Evolutionary conservation across 352 stramenopile genomes (phyloP).

Genomic region (Phytopythium vexans): DNA sequence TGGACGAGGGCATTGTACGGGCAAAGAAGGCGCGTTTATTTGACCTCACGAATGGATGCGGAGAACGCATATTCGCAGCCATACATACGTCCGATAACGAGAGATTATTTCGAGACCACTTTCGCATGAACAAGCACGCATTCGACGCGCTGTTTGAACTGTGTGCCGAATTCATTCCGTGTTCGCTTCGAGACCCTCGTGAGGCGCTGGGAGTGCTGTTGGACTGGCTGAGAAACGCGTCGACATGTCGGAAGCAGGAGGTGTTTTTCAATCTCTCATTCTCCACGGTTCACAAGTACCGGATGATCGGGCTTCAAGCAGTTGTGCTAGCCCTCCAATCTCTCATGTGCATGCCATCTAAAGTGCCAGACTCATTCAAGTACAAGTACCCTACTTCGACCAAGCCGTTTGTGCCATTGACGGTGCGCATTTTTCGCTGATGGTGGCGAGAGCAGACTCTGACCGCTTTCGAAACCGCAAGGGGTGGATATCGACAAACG

Average conservation of each 20-base stretch:
- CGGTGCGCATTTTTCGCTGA: conserved; percentile 8
- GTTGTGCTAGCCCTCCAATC: conserved; percentile 1
- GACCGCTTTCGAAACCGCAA: conserved; percentile 9
- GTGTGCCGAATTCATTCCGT: conserved; percentile 1
- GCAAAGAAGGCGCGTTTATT: too few relatives aligned
- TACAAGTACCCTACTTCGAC: conserved; percentile 8
- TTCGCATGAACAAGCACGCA: too few relatives aligned
- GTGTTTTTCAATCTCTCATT: conserved; percentile 6
- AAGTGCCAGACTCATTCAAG: conserved; percentile 3
- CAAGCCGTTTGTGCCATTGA: conserved; percentile 13
- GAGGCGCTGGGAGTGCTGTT: background rate
- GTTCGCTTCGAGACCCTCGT: background rate
- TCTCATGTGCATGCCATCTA: conserved; percentile 1
- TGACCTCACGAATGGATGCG: too few relatives aligned
- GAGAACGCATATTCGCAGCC: too few relatives aligned
- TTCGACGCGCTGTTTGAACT: too few relatives aligned
- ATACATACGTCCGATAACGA: too few relatives aligned
- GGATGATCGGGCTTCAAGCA: conserved; percentile 2
- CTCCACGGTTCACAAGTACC: conserved; percentile 8
- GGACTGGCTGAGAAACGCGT: conserved; percentile 4
- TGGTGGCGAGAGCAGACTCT: conserved; percentile 7
- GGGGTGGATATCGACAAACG: conserved; percentile 4
- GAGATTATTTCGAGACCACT: too few relatives aligned
- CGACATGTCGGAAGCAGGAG: conserved; percentile 4
- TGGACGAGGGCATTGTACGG: too few relatives aligned